Percentiles rank a stretch among this genome's conserved stretches.
phyloP scores from a whole-genome alignment of 2,329 filamentous ascomycete genomes.

The Fusarium torreyae region DNA sequence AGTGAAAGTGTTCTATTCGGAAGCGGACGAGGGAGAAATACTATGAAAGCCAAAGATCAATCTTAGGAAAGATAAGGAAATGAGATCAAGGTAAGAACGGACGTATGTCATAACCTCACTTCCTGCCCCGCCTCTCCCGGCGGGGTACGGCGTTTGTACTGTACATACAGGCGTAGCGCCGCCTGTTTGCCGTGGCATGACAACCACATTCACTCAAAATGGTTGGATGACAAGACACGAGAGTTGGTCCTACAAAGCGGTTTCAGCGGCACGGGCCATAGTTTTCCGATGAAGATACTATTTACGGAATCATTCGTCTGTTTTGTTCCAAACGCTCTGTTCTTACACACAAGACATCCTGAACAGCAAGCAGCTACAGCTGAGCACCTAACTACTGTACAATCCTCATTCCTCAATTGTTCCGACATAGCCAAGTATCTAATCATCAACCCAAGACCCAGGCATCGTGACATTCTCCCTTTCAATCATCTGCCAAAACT shows the following conservation, averaged over 20 bases:
- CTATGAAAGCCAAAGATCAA: too few species aligned
- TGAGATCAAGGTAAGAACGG: not conserved
- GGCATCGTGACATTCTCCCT: slow-evolving; percentile 37
- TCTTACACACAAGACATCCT: too few species aligned
- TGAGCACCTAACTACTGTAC: too few species aligned
- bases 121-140: slow-evolving; percentile 17
- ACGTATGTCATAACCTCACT: not conserved
- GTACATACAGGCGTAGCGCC: not conserved
- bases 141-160: slow-evolving; percentile 9
- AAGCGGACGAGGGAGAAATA: too few species aligned
- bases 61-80: not conserved
- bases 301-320: not conserved
- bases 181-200: slow-evolving; percentile 1
- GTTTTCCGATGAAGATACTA: not conserved
- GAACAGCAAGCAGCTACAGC: too few species aligned
- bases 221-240: not conserved
- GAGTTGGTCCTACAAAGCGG: too few species aligned
- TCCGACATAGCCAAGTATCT: not conserved
- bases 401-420: too few species aligned
- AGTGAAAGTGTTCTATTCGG: not conserved
- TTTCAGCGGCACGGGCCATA: not conserved
- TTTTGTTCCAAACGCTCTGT: too few species aligned
- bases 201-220: not conserved
- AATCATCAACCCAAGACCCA: slow-evolving; percentile 48
- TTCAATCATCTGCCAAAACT: slow-evolving; percentile 49